These are phyloP conservation scores for Pelargonium myrrhifolium DNA, from an alignment of 441 rosid species.

Conservation along the genomic window DNA sequence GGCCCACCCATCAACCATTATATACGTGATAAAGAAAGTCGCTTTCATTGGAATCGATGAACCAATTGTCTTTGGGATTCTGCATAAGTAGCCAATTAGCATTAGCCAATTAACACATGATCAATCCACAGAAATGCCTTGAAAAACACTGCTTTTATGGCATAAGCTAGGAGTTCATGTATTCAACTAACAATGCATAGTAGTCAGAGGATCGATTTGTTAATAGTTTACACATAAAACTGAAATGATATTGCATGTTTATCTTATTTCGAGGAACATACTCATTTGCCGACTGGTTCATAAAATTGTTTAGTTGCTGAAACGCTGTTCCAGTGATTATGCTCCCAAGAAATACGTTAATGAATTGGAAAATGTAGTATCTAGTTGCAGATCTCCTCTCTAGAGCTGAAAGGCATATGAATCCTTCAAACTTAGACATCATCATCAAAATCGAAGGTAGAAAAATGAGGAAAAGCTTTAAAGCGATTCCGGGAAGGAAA, in stretches of 20 bases:
- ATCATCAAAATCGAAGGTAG: slow-evolving; percentile 83
- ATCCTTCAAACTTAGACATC: slow-evolving; percentile 94
- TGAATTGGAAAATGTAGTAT: slow-evolving; percentile 71
- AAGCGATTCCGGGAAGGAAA: slow-evolving; percentile 67
- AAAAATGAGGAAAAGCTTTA: slow-evolving; percentile 96
- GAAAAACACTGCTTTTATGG: too few species aligned
- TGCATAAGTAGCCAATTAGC: slow-evolving; percentile 24
- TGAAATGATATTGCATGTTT: not conserved
- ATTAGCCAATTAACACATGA: not conserved
- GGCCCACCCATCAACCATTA: slow-evolving; percentile 99
- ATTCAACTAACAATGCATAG: not conserved
- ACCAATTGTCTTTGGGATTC: slow-evolving; percentile 76
- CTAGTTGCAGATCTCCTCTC: slow-evolving; percentile 87
- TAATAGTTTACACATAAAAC: not conserved
- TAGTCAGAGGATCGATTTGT: not conserved
- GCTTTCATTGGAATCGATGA: slow-evolving; percentile 84
- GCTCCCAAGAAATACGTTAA: slow-evolving; percentile 76
- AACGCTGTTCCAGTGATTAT: slow-evolving; percentile 70
- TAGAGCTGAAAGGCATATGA: slow-evolving; percentile 54
- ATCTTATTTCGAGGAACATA: slow-evolving; percentile 27
- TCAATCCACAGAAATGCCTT: too few species aligned
- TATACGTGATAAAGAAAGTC: slow-evolving; percentile 85
- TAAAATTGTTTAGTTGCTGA: slow-evolving; percentile 64
- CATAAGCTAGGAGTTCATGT: too few species aligned
- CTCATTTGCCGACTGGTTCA: slow-evolving; percentile 59